These are phyloP conservation scores for Metschnikowia amazonensis DNA, from an alignment of 805 yeast genomes.

Conservation along the genomic window DNA sequence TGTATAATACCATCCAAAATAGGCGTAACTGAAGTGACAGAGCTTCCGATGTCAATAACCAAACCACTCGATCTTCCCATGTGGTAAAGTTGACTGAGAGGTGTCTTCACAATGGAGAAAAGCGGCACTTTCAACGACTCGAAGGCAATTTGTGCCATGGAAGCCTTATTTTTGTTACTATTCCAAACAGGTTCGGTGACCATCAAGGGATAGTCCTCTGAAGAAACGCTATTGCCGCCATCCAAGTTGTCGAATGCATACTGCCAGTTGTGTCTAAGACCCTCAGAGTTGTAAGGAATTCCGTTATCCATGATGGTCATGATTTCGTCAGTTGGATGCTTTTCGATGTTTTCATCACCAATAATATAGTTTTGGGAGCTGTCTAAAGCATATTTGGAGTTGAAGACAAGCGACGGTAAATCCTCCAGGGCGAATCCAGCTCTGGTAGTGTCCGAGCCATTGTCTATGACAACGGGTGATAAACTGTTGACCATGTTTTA, in stretches of 20 bases:
- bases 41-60: slow-evolving; percentile 76
- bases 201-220: slow-evolving; percentile 63
- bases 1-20: slow-evolving; percentile 71
- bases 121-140: slow-evolving; percentile 72
- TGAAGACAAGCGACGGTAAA: slow-evolving; percentile 55
- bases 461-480: slow-evolving; percentile 68
- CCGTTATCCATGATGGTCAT: slow-evolving; percentile 64
- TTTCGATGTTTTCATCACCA: slow-evolving; percentile 47
- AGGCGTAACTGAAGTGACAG: slow-evolving; percentile 69
- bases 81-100: slow-evolving; percentile 75
- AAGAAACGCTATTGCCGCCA: slow-evolving; percentile 37
- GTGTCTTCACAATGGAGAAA: slow-evolving; percentile 70
- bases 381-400: slow-evolving; percentile 50
- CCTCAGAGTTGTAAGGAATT: slow-evolving; percentile 68
- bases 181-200: slow-evolving; percentile 70
- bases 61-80: slow-evolving; percentile 73
- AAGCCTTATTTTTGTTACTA: slow-evolving; percentile 50
- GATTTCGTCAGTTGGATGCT: slow-evolving; percentile 43
- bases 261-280: slow-evolving; percentile 62
- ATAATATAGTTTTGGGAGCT: slow-evolving; percentile 29
- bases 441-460: slow-evolving; percentile 58
- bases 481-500: slow-evolving; percentile 29
- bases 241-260: slow-evolving; percentile 54
- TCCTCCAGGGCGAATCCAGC: slow-evolving; percentile 71
- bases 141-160: slow-evolving; percentile 68